These are phyloP conservation scores for Colletotrichum sp. DNA, from an alignment of 2,329 filamentous ascomycete species.

Conservation along the genomic window DNA sequence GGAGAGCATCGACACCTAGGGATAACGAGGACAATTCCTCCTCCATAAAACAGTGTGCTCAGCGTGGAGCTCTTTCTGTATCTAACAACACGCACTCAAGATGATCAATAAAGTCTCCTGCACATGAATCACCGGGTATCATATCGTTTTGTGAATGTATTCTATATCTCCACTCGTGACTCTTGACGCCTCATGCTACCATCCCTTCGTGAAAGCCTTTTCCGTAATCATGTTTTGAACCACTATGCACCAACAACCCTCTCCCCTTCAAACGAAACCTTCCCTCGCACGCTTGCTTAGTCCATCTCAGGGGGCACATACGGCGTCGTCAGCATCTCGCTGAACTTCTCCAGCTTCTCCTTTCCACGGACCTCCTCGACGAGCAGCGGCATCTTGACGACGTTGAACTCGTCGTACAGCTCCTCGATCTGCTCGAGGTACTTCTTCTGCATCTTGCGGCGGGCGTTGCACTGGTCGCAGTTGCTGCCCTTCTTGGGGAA, in stretches of 20 bases:
- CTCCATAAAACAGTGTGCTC: background rate
- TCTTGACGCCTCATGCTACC: constrained; percentile 9
- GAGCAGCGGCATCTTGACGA: constrained; percentile 96
- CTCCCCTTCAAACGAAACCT: background rate
- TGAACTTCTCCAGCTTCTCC: constrained; percentile 90
- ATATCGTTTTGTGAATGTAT: constrained; percentile 20
- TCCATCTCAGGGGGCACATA: constrained; percentile 67
- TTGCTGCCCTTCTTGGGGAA: constrained; percentile 86
- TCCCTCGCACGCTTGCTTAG: background rate
- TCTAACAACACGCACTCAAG: background rate
- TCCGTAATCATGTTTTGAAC: constrained; percentile 5
- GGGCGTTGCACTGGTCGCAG: constrained; percentile 94
- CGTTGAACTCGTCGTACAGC: constrained; percentile 98
- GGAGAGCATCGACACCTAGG: background rate
- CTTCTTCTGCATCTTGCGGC: constrained; percentile 99
- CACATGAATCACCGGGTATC: constrained; percentile 20
- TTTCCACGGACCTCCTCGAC: constrained; percentile 96
- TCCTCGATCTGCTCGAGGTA: constrained; percentile 99
- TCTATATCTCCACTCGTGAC: constrained; percentile 15
- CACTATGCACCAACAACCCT: background rate
- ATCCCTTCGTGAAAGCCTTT: constrained; percentile 8
- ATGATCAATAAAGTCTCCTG: constrained; percentile 12
- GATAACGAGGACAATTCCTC: background rate
- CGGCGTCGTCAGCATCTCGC: constrained; percentile 80
- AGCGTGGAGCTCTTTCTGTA: background rate